Conservation (phyloP, 768 basidiomycete species). For the Amanita brunnescens region DNA sequence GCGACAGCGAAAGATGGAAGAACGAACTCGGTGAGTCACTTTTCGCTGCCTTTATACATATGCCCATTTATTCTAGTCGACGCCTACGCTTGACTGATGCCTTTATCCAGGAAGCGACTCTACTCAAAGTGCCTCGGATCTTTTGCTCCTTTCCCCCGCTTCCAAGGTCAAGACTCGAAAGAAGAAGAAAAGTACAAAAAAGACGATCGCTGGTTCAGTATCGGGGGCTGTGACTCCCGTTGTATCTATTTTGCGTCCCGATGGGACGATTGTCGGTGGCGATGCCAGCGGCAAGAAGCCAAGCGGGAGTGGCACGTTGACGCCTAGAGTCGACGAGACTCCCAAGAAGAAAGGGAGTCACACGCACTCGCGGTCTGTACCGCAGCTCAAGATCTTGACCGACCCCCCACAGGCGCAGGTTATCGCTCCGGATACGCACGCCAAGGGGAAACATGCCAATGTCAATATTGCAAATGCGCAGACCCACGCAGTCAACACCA, state of each 20-base stretch:
- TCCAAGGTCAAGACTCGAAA: not conserved
- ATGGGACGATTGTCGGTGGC: conserved; percentile 3
- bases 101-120: conserved; percentile 1
- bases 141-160: conserved; percentile 3
- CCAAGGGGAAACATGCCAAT: conserved; percentile 54
- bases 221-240: not conserved
- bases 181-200: conserved; percentile 6
- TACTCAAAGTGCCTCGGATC: not conserved
- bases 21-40: conserved; percentile 29
- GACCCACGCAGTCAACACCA: conserved; percentile 6
- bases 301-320: conserved; percentile 4
- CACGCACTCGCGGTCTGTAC: conserved; percentile 1
- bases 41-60: not conserved
- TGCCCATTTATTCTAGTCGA: conserved; percentile 9
- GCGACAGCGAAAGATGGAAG: conserved; percentile 20
- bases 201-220: conserved; percentile 7
- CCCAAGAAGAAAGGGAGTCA: conserved; percentile 13
- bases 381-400: conserved; percentile 6
- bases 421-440: conserved; percentile 17
- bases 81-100: conserved; percentile 1
- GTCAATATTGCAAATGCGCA: conserved; percentile 10
- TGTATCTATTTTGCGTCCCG: conserved; percentile 4
- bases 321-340: conserved; percentile 7
- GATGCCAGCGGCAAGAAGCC: not conserved
- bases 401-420: too few relatives aligned